These are phyloP conservation scores for Leucosporidium scottii DNA, from an alignment of 768 basidiomycete species.

Conservation along the genomic window DNA sequence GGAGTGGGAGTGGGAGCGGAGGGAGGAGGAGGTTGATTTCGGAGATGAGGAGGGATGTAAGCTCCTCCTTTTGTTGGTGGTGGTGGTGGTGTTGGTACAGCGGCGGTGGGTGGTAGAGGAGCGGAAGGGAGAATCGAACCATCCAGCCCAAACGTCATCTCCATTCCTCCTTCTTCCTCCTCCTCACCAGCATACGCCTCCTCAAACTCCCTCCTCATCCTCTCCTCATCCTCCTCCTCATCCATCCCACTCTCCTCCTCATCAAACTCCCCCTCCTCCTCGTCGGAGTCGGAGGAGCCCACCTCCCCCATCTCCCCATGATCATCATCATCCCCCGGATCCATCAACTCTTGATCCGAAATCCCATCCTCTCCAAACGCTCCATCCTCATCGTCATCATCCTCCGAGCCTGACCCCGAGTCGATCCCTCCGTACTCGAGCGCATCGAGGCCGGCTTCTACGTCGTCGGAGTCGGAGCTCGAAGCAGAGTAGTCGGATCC, in stretches of 20 bases:
- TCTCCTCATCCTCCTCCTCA: slow-evolving; percentile 41
- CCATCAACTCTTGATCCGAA: slow-evolving; percentile 20
- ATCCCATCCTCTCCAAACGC: slow-evolving; percentile 18
- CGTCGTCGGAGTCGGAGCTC: slow-evolving; percentile 5
- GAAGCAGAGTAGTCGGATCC: slow-evolving; percentile 15
- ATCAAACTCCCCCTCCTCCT: slow-evolving; percentile 31
- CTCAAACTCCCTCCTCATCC: slow-evolving; percentile 30
- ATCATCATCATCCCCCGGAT: slow-evolving; percentile 27
- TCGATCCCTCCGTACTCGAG: slow-evolving; percentile 7
- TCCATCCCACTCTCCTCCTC: slow-evolving; percentile 36
- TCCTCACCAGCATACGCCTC: slow-evolving; percentile 24
- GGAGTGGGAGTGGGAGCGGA: slow-evolving; percentile 2
- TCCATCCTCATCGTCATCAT: slow-evolving; percentile 6
- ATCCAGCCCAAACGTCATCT: neutral
- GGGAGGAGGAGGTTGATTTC: too few relatives aligned
- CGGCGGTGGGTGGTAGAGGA: neutral
- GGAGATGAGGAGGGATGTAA: slow-evolving; percentile 78
- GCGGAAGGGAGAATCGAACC: neutral
- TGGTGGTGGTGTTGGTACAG: neutral
- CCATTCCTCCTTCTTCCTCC: slow-evolving; percentile 19
- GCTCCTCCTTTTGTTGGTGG: slow-evolving; percentile 38
- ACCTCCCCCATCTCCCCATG: slow-evolving; percentile 26
- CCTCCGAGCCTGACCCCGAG: too few relatives aligned
- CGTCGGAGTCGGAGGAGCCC: slow-evolving; percentile 21
- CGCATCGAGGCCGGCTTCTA: too few relatives aligned